These are phyloP conservation scores for Crithidia thermophila DNA, from an alignment of 208 protist genomes.

Conservation along the genomic window DNA sequence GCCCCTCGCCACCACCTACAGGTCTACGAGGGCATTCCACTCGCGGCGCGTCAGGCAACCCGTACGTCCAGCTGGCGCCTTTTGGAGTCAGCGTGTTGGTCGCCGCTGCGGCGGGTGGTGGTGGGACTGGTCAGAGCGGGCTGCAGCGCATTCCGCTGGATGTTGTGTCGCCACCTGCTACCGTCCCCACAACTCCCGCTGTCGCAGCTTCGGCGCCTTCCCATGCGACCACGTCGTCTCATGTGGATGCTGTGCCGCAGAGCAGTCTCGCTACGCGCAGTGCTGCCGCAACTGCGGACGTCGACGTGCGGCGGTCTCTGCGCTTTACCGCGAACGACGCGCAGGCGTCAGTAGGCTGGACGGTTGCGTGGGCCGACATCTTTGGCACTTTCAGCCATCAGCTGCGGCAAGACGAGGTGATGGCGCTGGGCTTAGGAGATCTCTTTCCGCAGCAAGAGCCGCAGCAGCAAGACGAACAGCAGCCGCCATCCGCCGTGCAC, in stretches of 20 bases:
- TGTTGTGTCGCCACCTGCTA: too few relatives aligned
- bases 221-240: not conserved
- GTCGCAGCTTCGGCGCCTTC: too few relatives aligned
- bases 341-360: too few relatives aligned
- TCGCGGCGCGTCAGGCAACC: not conserved
- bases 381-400: conserved; percentile 16
- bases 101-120: conserved; percentile 31
- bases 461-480: not conserved
- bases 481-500: too few relatives aligned
- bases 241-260: too few relatives aligned
- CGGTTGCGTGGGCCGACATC: not conserved
- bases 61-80: conserved; percentile 41
- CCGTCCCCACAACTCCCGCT: too few relatives aligned
- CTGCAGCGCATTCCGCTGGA: conserved; percentile 52
- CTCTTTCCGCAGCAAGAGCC: conserved; percentile 36
- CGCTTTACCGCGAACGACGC: conserved; percentile 7
- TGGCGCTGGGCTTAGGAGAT: conserved; percentile 35
- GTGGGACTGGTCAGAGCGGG: conserved; percentile 8
- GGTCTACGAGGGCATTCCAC: not conserved
- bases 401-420: conserved; percentile 33
- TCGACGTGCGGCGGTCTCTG: not conserved
- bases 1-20: not conserved
- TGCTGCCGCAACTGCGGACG: not conserved
- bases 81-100: conserved; percentile 75
- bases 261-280: too few relatives aligned